phyloP scores from a whole-genome alignment of 345 rosid genomes.

The Eucalyptus leucophloia region DNA sequence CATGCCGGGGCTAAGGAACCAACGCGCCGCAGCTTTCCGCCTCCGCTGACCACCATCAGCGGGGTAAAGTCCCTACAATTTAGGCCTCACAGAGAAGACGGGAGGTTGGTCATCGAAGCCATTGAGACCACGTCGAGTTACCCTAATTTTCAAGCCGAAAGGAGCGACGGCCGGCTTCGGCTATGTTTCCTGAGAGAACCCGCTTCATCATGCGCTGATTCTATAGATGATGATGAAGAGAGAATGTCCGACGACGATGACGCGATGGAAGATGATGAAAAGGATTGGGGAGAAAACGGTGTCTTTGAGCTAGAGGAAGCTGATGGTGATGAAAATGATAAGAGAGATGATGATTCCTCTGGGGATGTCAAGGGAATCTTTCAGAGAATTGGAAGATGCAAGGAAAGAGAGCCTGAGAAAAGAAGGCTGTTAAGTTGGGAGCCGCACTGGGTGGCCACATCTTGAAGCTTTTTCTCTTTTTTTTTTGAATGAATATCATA shows the following conservation, averaged over 20 bases:
- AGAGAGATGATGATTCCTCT: background rate
- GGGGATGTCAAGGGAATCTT: background rate
- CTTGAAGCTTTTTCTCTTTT: background rate
- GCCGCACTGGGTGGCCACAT: background rate
- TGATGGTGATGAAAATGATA: background rate
- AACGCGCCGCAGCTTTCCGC: constrained; percentile 44
- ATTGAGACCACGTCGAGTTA: constrained; percentile 10
- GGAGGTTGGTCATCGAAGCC: constrained; percentile 54
- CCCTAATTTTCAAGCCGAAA: constrained; percentile 39
- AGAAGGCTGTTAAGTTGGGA: background rate
- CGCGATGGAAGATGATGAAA: background rate
- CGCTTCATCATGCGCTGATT: background rate
- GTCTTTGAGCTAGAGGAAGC: background rate
- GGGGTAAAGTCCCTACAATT: constrained; percentile 37
- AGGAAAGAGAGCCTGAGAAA: background rate
- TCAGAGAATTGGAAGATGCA: background rate
- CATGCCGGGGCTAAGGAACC: constrained; percentile 8
- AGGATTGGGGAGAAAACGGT: background rate
- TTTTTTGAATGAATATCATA: background rate
- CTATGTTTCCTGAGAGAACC: constrained; percentile 19
- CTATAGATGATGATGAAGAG: background rate
- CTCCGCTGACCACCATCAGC: constrained; percentile 63
- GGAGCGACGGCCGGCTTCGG: constrained; percentile 73
- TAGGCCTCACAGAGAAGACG: constrained; percentile 59
- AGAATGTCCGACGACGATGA: background rate